Conservation (phyloP, 805 yeast species). For the Kregervanrija fluxuum region DNA sequence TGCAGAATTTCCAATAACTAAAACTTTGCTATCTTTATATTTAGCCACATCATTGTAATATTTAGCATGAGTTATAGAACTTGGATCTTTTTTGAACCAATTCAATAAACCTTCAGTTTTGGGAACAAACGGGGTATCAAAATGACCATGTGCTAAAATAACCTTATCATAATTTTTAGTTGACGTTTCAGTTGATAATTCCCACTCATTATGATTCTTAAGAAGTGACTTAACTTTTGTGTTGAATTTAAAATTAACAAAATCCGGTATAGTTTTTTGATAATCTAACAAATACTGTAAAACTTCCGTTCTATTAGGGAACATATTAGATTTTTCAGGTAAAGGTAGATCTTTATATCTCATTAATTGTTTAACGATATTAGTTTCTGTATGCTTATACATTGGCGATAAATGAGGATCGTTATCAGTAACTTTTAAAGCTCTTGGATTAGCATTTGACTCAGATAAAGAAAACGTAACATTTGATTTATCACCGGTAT, state of each 20-base stretch:
- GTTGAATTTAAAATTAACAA: conserved; percentile 30
- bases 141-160: conserved; percentile 42
- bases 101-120: conserved; percentile 32
- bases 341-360: conserved; percentile 24
- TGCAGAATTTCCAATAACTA: conserved; percentile 44
- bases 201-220: conserved; percentile 24
- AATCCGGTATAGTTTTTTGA: conserved; percentile 33
- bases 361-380: conserved; percentile 27
- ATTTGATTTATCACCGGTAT: conserved; percentile 22
- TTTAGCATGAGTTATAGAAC: conserved; percentile 37
- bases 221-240: conserved; percentile 41
- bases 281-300: conserved; percentile 53
- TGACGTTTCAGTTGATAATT: conserved; percentile 11
- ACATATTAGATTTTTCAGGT: conserved; percentile 36
- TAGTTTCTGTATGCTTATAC: conserved; percentile 30
- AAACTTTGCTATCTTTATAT: conserved; percentile 30
- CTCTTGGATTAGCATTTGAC: conserved; percentile 9
- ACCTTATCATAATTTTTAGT: conserved; percentile 27
- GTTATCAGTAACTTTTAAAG: conserved; percentile 13
- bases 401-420: conserved; percentile 25
- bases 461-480: conserved; percentile 13
- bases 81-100: conserved; percentile 26
- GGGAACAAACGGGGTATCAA: conserved; percentile 40
- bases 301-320: conserved; percentile 58
- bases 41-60: conserved; percentile 29